Percentiles rank a stretch among this genome's conserved stretches.
Conservation (phyloP, 2,329 filamentous ascomycete species). For the Pochonia chlamydosporia region DNA sequence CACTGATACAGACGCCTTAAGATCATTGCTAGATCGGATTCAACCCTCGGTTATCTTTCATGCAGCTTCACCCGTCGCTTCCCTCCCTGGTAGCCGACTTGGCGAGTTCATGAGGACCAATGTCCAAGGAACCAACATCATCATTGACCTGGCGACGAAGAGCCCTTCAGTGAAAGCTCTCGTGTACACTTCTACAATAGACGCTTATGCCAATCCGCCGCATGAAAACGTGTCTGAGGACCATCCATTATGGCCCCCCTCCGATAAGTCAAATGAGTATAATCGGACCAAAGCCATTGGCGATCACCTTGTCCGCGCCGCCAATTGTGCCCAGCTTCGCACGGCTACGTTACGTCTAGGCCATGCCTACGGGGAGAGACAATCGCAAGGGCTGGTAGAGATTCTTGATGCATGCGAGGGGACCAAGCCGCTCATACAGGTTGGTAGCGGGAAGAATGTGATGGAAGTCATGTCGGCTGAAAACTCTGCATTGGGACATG, state of each 20-base stretch:
- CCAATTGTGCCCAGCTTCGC: conserved; percentile 19
- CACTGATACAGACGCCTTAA: conserved; percentile 10
- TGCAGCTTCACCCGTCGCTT: conserved; percentile 22
- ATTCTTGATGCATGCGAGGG: conserved; percentile 27
- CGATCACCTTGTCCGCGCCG: conserved; percentile 21
- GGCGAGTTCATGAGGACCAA: conserved; percentile 21
- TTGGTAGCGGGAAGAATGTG: conserved; percentile 18
- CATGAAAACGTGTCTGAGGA: conserved; percentile 18
- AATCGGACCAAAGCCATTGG: conserved; percentile 27
- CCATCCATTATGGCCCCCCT: conserved; percentile 15
- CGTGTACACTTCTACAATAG: conserved; percentile 25
- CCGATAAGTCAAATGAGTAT: conserved; percentile 18
- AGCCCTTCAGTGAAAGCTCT: conserved; percentile 18
- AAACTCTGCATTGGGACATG: conserved; percentile 19
- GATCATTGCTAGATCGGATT: conserved; percentile 15
- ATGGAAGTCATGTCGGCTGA: conserved; percentile 22
- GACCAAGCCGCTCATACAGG: conserved; percentile 24
- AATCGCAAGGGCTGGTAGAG: conserved; percentile 20
- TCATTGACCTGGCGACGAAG: conserved; percentile 18
- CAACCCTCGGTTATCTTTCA: conserved; percentile 26
- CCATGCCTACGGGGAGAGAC: conserved; percentile 27
- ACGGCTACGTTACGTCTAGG: conserved; percentile 21
- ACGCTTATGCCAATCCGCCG: conserved; percentile 20
- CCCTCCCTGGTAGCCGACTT: conserved; percentile 12
- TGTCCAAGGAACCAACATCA: conserved; percentile 22